A percentile compares a stretch with the other conserved stretches of the same genome.
Evolutionary conservation across 2,329 filamentous ascomycete species (phyloP).

Genomic region (Elsinoe ampelina): DNA sequence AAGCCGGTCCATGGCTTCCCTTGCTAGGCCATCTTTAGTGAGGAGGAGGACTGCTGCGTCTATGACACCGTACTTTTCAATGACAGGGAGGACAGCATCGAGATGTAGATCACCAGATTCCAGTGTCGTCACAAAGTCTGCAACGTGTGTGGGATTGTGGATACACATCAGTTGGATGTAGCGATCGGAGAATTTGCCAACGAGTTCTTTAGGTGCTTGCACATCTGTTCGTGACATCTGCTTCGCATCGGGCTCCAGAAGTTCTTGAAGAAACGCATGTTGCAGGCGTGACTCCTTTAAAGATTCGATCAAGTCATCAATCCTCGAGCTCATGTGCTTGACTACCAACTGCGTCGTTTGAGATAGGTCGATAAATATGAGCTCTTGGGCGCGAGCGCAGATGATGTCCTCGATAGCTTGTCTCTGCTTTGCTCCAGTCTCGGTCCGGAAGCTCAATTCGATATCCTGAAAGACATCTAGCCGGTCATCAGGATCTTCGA

Average conservation of each 20-base stretch:
- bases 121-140: constrained; percentile 69
- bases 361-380: constrained; percentile 58
- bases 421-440: constrained; percentile 59
- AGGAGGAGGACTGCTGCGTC: constrained; percentile 89
- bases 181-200: constrained; percentile 61
- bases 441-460: constrained; percentile 59
- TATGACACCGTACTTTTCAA: constrained; percentile 82
- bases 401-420: constrained; percentile 62
- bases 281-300: constrained; percentile 55
- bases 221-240: constrained; percentile 10
- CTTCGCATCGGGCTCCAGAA: constrained; percentile 54
- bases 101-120: constrained; percentile 71
- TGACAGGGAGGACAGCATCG: constrained; percentile 69
- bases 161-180: constrained; percentile 89
- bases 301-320: constrained; percentile 55
- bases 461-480: constrained; percentile 72
- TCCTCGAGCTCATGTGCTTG: constrained; percentile 52
- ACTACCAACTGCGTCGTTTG: constrained; percentile 58
- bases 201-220: constrained; percentile 22
- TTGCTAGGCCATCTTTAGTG: constrained; percentile 75
- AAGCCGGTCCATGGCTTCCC: constrained; percentile 74
- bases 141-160: constrained; percentile 73
- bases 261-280: constrained; percentile 64
- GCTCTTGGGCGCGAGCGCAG: constrained; percentile 52
- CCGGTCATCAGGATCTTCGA: constrained; percentile 73